Evolutionary conservation across 352 stramenopile species (phyloP), one percentile per base, ranked within the genome.

Genomic region (Aphanomyces invadans): DNA sequence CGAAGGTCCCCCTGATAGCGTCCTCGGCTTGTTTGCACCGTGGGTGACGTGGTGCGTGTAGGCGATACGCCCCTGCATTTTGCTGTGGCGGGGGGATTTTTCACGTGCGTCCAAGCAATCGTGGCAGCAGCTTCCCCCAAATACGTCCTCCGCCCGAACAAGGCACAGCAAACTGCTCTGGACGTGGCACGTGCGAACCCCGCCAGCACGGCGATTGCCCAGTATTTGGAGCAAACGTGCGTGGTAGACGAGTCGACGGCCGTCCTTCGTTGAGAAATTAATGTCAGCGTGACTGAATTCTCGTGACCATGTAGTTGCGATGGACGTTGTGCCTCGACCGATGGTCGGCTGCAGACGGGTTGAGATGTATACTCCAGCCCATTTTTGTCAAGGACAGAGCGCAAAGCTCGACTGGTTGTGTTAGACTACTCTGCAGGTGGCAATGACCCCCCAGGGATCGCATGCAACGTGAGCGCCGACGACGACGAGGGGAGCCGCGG

Each of bases 1-100:
- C 2, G 69, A 74, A 29, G 82, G 49, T 57, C 9, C 49, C 21
- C 11, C 25, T 38, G 10, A n/a, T 21, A 33, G n/a, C n/a, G n/a
- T n/a, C n/a, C n/a, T n/a, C n/a, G n/a, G n/a, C n/a, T n/a, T n/a
- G n/a, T n/a, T n/a, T n/a, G n/a, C n/a, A n/a, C n/a, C n/a, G n/a
- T n/a, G n/a, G n/a, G n/a, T n/a, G n/a, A n/a, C n/a, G n/a, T n/a
- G n/a, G n/a, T n/a, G n/a, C n/a, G n/a, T n/a, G 12, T 57, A 57
- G 49, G 82, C n/a, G 86, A 89, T 42, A 89, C 80, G 28, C 79
- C 79, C 49, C 60, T 89, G 62, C 80, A 91, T 45, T 71, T 87
- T 39, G 72, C 79, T 2, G 77, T 78, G 15, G 84, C 74, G 70
- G 65, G 77, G 9, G 82, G 80, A 0, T 72, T 73, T 0, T 19